A percentile compares a stretch with the other conserved stretches of the same genome.
phyloP scores from a whole-genome alignment of 805 yeast species.

The Teunomyces cretensis region DNA sequence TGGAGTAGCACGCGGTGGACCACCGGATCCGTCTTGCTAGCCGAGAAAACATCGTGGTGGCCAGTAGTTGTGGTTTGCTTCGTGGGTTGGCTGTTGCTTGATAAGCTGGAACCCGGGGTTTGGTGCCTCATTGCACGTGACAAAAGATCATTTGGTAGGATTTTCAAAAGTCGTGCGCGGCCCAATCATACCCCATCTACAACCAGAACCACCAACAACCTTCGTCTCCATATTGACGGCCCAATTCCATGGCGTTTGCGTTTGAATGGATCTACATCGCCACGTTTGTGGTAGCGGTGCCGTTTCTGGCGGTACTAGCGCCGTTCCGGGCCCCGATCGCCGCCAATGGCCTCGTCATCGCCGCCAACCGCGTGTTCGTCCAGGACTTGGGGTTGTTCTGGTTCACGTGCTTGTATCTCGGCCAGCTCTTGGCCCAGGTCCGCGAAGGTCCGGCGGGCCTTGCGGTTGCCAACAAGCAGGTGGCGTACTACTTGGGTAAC shows the following conservation, averaged over 20 bases:
- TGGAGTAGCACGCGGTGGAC: not conserved
- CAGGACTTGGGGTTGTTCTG: constrained; percentile 28
- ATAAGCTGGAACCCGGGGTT: too few relatives aligned
- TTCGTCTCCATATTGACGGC: too few relatives aligned
- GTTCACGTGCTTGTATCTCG: constrained; percentile 23
- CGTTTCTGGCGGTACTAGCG: not conserved
- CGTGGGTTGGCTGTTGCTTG: too few relatives aligned
- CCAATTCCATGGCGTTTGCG: not conserved
- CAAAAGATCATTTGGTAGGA: too few relatives aligned
- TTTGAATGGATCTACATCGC: constrained; percentile 1
- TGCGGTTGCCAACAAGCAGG: constrained; percentile 5
- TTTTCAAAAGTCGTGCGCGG: too few relatives aligned
- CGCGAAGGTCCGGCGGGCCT: constrained; percentile 2
- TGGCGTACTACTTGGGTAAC: constrained; percentile 6
- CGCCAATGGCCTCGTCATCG: constrained; percentile 10
- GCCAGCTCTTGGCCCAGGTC: constrained; percentile 6
- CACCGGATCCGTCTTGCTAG: not conserved
- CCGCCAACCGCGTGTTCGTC: constrained; percentile 22
- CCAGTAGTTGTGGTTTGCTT: too few relatives aligned
- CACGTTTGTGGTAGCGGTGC: not conserved
- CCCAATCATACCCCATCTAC: too few relatives aligned
- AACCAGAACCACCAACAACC: too few relatives aligned
- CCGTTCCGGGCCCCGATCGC: constrained; percentile 13
- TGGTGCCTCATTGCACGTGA: too few relatives aligned
- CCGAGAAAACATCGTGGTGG: not conserved